Evolutionary conservation across 1,284 basidiomycete species (phyloP), one percentile per base, ranked within the genome.

Genomic region (Ustilago vetiveriae): DNA sequence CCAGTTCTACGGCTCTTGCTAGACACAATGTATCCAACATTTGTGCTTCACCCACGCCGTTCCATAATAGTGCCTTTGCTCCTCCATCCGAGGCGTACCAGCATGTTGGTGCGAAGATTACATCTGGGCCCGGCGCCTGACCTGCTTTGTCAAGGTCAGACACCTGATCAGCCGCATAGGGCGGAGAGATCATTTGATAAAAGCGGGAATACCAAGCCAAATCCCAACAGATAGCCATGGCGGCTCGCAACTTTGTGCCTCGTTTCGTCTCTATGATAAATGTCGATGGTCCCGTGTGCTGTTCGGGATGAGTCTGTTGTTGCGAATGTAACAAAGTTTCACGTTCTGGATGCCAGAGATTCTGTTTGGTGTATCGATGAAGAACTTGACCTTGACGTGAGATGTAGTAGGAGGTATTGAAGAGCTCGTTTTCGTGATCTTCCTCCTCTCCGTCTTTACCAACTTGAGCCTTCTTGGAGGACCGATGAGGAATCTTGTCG

Each of bases 181-280:
- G 51, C 6, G 70, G 68, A 1, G 46, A 26, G 21, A 76, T 42
- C 56, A 76, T 67, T 22, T 72, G 68, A 11, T 76, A 55, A 53
- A 79, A 81, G 0, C 75, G 46, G 14, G 67, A 65, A 19, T 72
- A 78, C 57, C 78, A 79, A 10, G 75, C 76, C 13, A 81, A 56
- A 35, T 81, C 79, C 79, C 79, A 81, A 45, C 79, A 81, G 54
- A 81, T 75, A 22, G 70, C 58, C 70, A 81, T 74, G 6, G 67
- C 67, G 0, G 73, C 76, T 4, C 69, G 59, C 9, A 81, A 33
- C 3, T 33, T 40, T 2, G 66, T 67, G 10, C 78, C 78, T 10
- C 76, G 67, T 38, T 60, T 58, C 19, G 79, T 80, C 24, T 71
- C 49, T 39, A 81, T 64, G n/a, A 59, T 44, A 39, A 81, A 81